Conservation (phyloP, 148 eudicot species). For the Tetragonia tetragonoides region DNA sequence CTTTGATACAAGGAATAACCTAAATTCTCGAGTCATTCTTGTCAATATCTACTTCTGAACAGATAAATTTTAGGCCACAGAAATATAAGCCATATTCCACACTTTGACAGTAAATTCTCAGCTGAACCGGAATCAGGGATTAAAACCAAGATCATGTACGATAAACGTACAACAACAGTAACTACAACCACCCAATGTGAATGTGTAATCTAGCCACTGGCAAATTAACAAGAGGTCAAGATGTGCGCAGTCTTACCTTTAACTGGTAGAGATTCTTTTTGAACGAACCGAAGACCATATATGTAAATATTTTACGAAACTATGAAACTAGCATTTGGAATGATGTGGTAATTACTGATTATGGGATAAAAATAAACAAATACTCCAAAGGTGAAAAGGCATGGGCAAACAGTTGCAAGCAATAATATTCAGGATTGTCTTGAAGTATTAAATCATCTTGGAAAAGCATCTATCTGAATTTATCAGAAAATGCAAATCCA, state of each 20-base stretch:
- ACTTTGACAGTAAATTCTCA: not conserved
- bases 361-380: too few species aligned
- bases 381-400: not conserved
- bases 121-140: not conserved
- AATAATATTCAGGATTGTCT: not conserved
- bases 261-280: too few species aligned
- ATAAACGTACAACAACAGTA: not conserved
- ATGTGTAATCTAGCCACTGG: too few species aligned
- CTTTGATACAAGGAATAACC: not conserved
- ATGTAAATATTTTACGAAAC: too few species aligned
- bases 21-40: not conserved
- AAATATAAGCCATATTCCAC: not conserved
- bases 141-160: not conserved
- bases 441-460: constrained; percentile 17
- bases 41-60: not conserved
- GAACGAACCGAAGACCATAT: too few species aligned
- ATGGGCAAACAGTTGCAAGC: not conserved
- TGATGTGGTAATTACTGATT: too few species aligned
- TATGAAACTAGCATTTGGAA: too few species aligned
- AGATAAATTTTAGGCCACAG: not conserved
- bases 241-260: too few species aligned
- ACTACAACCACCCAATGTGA: too few species aligned
- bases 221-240: too few species aligned
- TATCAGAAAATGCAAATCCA: not conserved
- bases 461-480: constrained; percentile 15